Conservation (phyloP, 768 basidiomycete species). For the Nidula microcarpa region DNA sequence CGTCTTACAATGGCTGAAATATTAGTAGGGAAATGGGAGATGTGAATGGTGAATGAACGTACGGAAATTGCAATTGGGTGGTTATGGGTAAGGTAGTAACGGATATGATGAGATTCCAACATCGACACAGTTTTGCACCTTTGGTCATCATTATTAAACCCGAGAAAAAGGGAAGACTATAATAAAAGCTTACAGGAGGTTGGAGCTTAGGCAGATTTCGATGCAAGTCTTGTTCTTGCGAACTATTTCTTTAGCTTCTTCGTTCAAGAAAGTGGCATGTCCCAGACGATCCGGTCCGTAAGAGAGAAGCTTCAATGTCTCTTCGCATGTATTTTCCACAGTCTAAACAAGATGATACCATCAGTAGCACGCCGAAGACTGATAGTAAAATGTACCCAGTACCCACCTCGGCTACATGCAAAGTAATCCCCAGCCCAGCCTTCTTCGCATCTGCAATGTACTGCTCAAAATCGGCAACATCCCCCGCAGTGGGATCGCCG, state of each 20-base stretch:
- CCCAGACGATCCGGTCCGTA: conserved; percentile 68
- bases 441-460: conserved; percentile 52
- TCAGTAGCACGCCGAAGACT: neutral
- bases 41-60: conserved; percentile 18
- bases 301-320: conserved; percentile 59
- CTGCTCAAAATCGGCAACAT: conserved; percentile 46
- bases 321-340: conserved; percentile 41
- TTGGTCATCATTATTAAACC: neutral
- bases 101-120: conserved; percentile 72
- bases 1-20: conserved; percentile 42
- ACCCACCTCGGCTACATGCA: conserved; percentile 82
- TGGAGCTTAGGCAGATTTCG: conserved; percentile 82
- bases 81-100: conserved; percentile 54
- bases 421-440: conserved; percentile 67
- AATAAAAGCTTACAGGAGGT: conserved; percentile 54
- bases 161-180: neutral
- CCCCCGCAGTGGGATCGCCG: conserved; percentile 66
- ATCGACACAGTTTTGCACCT: conserved; percentile 68
- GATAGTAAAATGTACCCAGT: neutral
- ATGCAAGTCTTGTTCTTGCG: conserved; percentile 52
- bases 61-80: conserved; percentile 82
- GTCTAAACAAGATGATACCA: conserved; percentile 30
- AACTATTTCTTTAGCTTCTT: conserved; percentile 55
- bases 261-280: conserved; percentile 77
- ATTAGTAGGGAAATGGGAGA: conserved; percentile 3